These are phyloP conservation scores for Daldinia eschscholtzii DNA, from an alignment of 2,329 filamentous ascomycete genomes.

Conservation along the genomic window DNA sequence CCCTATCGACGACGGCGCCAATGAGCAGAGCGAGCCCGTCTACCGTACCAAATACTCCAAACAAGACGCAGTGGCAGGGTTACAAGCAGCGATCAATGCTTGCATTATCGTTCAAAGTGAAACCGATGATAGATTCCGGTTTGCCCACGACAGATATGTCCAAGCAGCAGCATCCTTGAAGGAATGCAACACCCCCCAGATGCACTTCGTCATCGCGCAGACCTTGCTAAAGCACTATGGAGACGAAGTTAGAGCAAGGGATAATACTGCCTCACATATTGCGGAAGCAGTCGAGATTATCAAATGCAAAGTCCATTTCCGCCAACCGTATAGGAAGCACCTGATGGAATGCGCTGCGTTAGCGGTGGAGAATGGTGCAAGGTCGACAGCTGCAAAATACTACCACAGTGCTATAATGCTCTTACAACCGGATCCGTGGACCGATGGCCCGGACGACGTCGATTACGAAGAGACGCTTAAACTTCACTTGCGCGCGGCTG, in stretches of 20 bases:
- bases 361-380: conserved; percentile 84
- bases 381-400: conserved; percentile 84
- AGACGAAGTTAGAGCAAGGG: conserved; percentile 72
- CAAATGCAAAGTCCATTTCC: conserved; percentile 70
- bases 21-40: conserved; percentile 48
- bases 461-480: conserved; percentile 89
- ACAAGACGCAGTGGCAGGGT: conserved; percentile 77
- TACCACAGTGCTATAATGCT: conserved; percentile 81
- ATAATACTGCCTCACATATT: conserved; percentile 84
- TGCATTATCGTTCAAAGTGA: conserved; percentile 87
- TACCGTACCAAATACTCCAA: conserved; percentile 68
- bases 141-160: conserved; percentile 89
- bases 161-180: conserved; percentile 78
- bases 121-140: conserved; percentile 87
- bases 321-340: conserved; percentile 78
- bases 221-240: conserved; percentile 79
- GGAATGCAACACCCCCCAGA: conserved; percentile 77
- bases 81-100: conserved; percentile 84
- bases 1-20: conserved; percentile 62
- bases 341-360: conserved; percentile 83
- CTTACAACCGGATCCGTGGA: conserved; percentile 85
- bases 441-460: conserved; percentile 75
- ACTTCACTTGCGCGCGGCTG: conserved; percentile 81
- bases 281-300: conserved; percentile 83
- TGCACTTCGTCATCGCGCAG: conserved; percentile 92